phyloP scores from a whole-genome alignment of 2,329 filamentous ascomycete species.

The Ilyonectria destructans region DNA sequence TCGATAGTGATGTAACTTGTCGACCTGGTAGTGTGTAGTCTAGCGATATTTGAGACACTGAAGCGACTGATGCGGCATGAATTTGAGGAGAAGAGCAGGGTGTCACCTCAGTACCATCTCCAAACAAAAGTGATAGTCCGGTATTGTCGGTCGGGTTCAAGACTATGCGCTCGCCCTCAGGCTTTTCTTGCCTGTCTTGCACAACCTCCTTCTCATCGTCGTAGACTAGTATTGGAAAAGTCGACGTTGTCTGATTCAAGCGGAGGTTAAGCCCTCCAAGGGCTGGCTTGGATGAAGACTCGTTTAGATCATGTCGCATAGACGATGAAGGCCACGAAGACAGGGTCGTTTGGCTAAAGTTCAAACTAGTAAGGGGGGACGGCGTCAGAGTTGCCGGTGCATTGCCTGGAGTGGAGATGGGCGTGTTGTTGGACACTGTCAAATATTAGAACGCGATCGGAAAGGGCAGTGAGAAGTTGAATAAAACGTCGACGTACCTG shows the following conservation, averaged over 20 bases:
- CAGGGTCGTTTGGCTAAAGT: neutral
- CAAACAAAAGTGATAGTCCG: neutral
- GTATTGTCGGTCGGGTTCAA: slow-evolving; percentile 6
- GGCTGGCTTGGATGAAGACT: neutral
- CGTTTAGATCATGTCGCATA: neutral
- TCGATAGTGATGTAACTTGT: neutral
- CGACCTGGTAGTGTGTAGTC: neutral
- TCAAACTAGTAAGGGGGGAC: neutral
- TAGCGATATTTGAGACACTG: slow-evolving; percentile 1
- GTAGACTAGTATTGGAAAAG: neutral
- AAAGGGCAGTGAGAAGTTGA: neutral
- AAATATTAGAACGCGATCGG: neutral
- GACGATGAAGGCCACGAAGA: neutral
- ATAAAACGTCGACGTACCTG: neutral
- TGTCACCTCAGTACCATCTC: neutral
- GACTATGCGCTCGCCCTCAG: neutral
- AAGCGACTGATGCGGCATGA: neutral
- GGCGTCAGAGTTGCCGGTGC: neutral
- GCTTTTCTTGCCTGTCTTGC: neutral
- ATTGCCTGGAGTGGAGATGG: neutral
- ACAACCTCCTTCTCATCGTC: slow-evolving; percentile 23
- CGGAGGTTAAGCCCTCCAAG: neutral
- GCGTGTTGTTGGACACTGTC: neutral
- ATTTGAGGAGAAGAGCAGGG: neutral
- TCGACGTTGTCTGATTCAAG: too few relatives aligned